These are phyloP conservation scores for Gonium pectorale DNA, from an alignment of 139 green algal species.

Conservation along the genomic window DNA sequence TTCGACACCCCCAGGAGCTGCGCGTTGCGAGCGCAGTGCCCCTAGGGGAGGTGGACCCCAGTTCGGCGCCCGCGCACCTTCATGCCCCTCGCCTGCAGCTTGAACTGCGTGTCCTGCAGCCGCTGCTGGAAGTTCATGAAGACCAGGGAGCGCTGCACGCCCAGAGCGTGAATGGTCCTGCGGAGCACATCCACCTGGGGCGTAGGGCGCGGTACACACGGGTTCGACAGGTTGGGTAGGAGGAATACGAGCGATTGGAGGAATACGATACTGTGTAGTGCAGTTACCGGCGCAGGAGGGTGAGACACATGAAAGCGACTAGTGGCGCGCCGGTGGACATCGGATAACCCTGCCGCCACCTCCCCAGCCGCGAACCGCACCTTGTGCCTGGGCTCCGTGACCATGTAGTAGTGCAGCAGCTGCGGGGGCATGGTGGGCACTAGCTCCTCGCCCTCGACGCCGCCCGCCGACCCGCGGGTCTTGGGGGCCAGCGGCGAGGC, in stretches of 20 bases:
- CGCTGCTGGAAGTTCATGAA: constrained; percentile 98
- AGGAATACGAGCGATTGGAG: too few relatives aligned
- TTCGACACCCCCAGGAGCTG: too few relatives aligned
- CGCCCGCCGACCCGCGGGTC: constrained; percentile 54
- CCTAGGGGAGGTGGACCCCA: too few relatives aligned
- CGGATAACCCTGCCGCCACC: too few relatives aligned
- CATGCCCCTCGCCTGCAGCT: constrained; percentile 87
- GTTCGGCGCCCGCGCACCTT: constrained; percentile 50
- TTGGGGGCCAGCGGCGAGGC: constrained; percentile 33
- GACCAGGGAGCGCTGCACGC: constrained; percentile 77
- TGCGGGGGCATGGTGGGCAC: constrained; percentile 75
- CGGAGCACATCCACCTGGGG: constrained; percentile 84
- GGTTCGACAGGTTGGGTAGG: too few relatives aligned
- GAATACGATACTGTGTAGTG: too few relatives aligned
- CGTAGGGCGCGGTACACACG: too few relatives aligned
- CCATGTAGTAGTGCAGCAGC: constrained; percentile 74
- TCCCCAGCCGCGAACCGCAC: not conserved
- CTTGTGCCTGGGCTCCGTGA: constrained; percentile 55
- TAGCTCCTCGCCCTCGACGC: constrained; percentile 61
- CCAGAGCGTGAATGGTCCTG: constrained; percentile 86
- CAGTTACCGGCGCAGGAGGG: too few relatives aligned
- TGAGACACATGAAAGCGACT: too few relatives aligned
- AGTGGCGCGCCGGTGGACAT: too few relatives aligned
- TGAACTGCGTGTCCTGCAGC: constrained; percentile 85
- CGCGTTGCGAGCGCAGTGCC: too few relatives aligned